A percentile compares a stretch with the other conserved stretches of the same genome.
These are phyloP conservation scores for Apiotrichum brassicae DNA, from an alignment of 1,284 basidiomycete genomes.

Conservation along the genomic window DNA sequence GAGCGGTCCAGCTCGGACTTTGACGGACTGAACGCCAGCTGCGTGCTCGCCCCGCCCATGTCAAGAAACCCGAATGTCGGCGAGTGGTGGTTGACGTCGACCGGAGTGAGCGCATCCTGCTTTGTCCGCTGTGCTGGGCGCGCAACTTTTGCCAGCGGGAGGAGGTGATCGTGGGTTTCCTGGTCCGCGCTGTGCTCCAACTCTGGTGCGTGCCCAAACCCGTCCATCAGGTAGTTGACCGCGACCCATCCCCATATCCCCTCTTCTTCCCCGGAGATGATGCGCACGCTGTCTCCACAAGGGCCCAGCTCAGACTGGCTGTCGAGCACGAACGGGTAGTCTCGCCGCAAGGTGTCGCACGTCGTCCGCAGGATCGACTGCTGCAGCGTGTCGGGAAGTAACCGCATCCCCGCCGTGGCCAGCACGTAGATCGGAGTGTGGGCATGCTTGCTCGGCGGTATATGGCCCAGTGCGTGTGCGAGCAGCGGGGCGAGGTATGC, in stretches of 20 bases:
- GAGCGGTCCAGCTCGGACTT: constrained; percentile 53
- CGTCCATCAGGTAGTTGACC: constrained; percentile 98
- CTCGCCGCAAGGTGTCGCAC: constrained; percentile 65
- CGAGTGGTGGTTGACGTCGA: constrained; percentile 45
- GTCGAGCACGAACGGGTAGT: constrained; percentile 52
- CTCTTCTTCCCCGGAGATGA: constrained; percentile 97
- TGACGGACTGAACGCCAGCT: constrained; percentile 82
- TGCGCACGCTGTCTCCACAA: constrained; percentile 82
- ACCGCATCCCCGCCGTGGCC: constrained; percentile 95
- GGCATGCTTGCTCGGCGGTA: constrained; percentile 74
- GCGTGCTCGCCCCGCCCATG: constrained; percentile 98
- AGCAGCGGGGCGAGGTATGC: constrained; percentile 76
- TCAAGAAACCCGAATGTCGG: constrained; percentile 97
- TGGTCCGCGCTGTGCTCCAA: constrained; percentile 1
- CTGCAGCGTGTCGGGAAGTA: constrained; percentile 66
- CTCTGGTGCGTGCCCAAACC: constrained; percentile 59
- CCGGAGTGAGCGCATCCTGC: constrained; percentile 32
- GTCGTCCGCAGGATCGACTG: constrained; percentile 65
- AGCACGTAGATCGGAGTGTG: constrained; percentile 88
- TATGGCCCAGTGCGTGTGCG: constrained; percentile 69
- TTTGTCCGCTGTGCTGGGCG: constrained; percentile 22
- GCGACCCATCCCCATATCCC: constrained; percentile 98
- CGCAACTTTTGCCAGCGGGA: constrained; percentile 38
- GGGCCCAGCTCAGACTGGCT: constrained; percentile 59
- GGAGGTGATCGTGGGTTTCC: constrained; percentile 30